Conservation (phyloP, 2,329 filamentous ascomycete genomes). For the Xylaria sp. region DNA sequence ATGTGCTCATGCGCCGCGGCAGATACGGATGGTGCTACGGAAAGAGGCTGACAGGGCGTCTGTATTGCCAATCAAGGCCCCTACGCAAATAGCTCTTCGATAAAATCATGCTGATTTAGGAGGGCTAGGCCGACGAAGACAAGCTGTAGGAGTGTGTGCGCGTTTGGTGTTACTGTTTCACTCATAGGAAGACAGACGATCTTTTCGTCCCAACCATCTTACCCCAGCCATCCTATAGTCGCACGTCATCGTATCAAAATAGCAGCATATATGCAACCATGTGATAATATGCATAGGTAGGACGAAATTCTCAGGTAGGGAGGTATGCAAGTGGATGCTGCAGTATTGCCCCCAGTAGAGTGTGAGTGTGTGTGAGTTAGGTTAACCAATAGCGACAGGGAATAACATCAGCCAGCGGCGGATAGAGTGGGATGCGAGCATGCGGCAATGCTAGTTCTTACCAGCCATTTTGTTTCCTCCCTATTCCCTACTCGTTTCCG, state of each 20-base stretch:
- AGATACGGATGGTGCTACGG: constrained; percentile 27
- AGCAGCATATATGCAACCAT: constrained; percentile 33
- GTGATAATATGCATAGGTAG: constrained; percentile 7
- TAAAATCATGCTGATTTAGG: constrained; percentile 13
- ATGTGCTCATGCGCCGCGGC: constrained; percentile 23
- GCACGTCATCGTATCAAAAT: constrained; percentile 34
- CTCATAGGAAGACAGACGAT: not conserved
- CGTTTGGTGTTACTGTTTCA: constrained; percentile 29
- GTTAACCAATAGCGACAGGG: constrained; percentile 13
- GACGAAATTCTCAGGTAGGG: constrained; percentile 8
- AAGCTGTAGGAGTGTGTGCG: not conserved
- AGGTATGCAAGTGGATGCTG: constrained; percentile 7
- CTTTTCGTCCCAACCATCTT: constrained; percentile 18
- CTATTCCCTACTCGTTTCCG: not conserved
- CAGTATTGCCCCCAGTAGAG: not conserved
- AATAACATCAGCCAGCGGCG: constrained; percentile 21
- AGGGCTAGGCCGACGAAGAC: constrained; percentile 16
- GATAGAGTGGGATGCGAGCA: constrained; percentile 23
- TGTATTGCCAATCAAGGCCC: constrained; percentile 31
- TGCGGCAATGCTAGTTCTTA: constrained; percentile 17
- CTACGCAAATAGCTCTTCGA: not conserved
- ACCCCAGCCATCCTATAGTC: constrained; percentile 24
- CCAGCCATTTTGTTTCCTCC: constrained; percentile 14
- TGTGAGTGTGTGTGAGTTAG: not conserved
- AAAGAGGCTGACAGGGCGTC: constrained; percentile 31